Evolutionary conservation across 2,329 filamentous ascomycete genomes (phyloP).

Genomic region (Talaromyces sp.): DNA sequence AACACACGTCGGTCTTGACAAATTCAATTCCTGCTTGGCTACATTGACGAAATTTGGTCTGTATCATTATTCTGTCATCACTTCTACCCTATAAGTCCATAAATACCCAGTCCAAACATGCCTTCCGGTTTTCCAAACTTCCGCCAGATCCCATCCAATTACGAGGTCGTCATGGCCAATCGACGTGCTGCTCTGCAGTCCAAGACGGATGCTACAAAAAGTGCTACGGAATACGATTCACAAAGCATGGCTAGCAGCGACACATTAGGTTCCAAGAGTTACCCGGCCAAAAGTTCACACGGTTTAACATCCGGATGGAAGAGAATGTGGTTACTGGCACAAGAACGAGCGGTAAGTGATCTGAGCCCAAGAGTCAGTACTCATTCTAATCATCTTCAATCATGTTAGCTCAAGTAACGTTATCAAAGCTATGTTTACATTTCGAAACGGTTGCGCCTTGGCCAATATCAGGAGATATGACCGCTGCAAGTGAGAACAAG

Average conservation of each 20-base stretch:
- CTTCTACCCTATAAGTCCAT: neutral
- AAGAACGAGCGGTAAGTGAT: conserved; percentile 1
- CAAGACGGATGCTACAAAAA: neutral
- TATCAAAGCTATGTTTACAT: no score
- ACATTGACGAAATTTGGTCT: neutral
- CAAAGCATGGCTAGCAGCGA: neutral
- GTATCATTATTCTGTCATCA: neutral
- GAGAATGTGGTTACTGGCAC: neutral
- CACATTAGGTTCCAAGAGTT: neutral
- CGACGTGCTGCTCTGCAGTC: neutral
- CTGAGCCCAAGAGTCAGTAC: neutral
- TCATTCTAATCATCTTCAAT: neutral
- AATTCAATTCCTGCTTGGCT: neutral
- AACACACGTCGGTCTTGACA: neutral
- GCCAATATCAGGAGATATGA: neutral
- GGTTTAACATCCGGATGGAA: neutral
- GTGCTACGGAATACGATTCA: neutral
- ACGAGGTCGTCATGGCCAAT: neutral
- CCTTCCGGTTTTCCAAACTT: neutral
- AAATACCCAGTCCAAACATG: neutral
- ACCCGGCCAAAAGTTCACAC: neutral
- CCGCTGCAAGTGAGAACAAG: neutral
- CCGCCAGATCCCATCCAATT: neutral
- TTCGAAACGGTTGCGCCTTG: neutral
- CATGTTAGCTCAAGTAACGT: neutral